Percentiles rank a stretch among this genome's conserved stretches.
These are phyloP conservation scores for Fusarium fujikuroi DNA, from an alignment of 2,329 filamentous ascomycete species.

Conservation along the genomic window DNA sequence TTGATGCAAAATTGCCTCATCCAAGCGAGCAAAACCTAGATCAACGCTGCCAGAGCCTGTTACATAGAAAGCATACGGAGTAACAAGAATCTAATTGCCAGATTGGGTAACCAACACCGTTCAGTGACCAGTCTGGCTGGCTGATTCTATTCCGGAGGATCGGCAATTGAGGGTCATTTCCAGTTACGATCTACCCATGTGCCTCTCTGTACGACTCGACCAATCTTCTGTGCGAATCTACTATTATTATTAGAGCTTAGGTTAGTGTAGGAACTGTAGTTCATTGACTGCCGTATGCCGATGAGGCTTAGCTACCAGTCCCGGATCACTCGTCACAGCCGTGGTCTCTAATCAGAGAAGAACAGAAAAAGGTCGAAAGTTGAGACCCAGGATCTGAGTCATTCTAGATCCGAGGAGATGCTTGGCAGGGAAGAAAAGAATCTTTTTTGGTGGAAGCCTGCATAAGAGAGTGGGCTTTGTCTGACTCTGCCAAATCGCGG, in stretches of 20 bases:
- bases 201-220: background rate
- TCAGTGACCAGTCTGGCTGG: slow-evolving; percentile 31
- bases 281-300: slow-evolving; percentile 7
- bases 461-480: slow-evolving; percentile 1
- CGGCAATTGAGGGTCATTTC: slow-evolving; percentile 7
- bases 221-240: slow-evolving; percentile 1
- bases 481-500: slow-evolving; percentile 15
- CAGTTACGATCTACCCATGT: background rate
- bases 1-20: slow-evolving; percentile 11
- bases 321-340: slow-evolving; percentile 1
- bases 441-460: slow-evolving; percentile 5
- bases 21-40: background rate
- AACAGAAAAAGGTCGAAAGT: background rate
- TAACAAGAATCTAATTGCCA: slow-evolving; percentile 4
- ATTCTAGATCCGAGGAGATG: slow-evolving; percentile 14
- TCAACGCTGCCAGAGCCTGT: slow-evolving; percentile 4
- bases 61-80: background rate
- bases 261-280: background rate
- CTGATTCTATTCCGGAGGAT: slow-evolving; percentile 9
- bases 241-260: background rate
- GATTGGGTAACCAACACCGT: slow-evolving; percentile 11
- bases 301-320: slow-evolving; percentile 16
- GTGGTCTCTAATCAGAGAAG: background rate
- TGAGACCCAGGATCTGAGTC: slow-evolving; percentile 21
- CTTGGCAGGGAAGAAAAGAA: slow-evolving; percentile 21